phyloP scores from a whole-genome alignment of 495 filamentous ascomycete genomes.

The Talaromyces proteolyticus region DNA sequence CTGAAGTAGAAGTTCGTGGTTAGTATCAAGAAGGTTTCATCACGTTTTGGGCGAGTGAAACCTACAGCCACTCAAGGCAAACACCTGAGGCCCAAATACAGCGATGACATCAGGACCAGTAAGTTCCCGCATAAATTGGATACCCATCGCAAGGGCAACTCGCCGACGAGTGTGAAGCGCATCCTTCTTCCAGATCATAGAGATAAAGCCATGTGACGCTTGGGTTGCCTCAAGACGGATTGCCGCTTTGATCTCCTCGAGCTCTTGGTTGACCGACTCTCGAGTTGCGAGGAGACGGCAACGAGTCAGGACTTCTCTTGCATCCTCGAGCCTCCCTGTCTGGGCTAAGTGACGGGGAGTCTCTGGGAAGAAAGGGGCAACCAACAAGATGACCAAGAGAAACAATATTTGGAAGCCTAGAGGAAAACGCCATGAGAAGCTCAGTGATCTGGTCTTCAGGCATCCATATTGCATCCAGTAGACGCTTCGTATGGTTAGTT shows the following conservation, averaged over 20 bases:
- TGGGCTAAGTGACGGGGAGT: conserved; percentile 49
- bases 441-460: conserved; percentile 21
- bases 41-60: conserved; percentile 3
- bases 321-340: conserved; percentile 40
- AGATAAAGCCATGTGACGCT: conserved; percentile 16
- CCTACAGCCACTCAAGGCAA: conserved; percentile 22
- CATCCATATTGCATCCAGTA: conserved; percentile 51
- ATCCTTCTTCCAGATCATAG: conserved; percentile 15
- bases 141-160: conserved; percentile 36
- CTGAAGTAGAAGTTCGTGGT: conserved; percentile 2
- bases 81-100: conserved; percentile 23
- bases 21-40: conserved; percentile 2
- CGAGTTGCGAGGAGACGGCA: conserved; percentile 15
- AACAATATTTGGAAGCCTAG: conserved; percentile 27
- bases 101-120: conserved; percentile 34
- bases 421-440: conserved; percentile 29
- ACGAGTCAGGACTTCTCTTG: conserved; percentile 16
- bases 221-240: conserved; percentile 17
- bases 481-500: conserved; percentile 36
- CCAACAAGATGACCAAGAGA: conserved; percentile 12
- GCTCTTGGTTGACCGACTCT: conserved; percentile 16
- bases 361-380: conserved; percentile 41
- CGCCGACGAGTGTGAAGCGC: conserved; percentile 28
- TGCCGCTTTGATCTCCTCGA: conserved; percentile 17
- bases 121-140: conserved; percentile 41